Conservation (phyloP, 345 rosid genomes). For the Gossypium mustelinum region DNA sequence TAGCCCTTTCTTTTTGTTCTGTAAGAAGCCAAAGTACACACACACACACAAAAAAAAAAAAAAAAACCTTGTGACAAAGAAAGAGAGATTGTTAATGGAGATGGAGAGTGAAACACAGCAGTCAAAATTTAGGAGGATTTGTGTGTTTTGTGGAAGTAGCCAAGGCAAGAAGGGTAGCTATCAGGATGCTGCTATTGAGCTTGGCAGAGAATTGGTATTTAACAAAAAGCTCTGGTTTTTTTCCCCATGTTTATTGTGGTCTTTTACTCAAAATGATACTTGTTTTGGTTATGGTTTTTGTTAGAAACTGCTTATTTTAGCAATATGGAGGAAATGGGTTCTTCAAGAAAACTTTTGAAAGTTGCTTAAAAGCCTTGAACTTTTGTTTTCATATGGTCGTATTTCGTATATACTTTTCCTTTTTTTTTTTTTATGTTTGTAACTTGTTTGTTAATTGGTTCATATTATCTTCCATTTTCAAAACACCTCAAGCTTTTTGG, state of each 20-base stretch:
- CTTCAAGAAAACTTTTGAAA: neutral
- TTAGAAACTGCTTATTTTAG: slow-evolving; percentile 5
- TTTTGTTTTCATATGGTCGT: slow-evolving; percentile 1
- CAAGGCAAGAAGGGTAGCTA: slow-evolving; percentile 81
- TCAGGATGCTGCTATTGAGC: slow-evolving; percentile 86
- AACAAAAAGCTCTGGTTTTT: slow-evolving; percentile 9
- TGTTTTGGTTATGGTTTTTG: neutral
- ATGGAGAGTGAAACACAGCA: slow-evolving; percentile 35
- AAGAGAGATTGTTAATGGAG: slow-evolving; percentile 33
- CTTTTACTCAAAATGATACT: slow-evolving; percentile 3
- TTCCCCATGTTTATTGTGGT: neutral
- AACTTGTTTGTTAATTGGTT: slow-evolving; percentile 21
- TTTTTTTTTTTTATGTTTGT: neutral
- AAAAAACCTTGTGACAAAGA: neutral
- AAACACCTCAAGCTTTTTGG: neutral
- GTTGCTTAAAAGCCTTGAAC: slow-evolving; percentile 4
- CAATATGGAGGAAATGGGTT: slow-evolving; percentile 8
- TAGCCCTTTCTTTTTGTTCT: slow-evolving; percentile 16
- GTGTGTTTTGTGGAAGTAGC: slow-evolving; percentile 88
- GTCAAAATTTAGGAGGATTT: slow-evolving; percentile 69
- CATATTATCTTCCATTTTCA: slow-evolving; percentile 13
- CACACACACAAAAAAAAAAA: no score
- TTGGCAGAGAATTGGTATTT: slow-evolving; percentile 73
- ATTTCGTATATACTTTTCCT: neutral
- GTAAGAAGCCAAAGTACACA: neutral